These are phyloP conservation scores for Leccinum broughii DNA, from an alignment of 768 basidiomycete genomes.

Conservation along the genomic window DNA sequence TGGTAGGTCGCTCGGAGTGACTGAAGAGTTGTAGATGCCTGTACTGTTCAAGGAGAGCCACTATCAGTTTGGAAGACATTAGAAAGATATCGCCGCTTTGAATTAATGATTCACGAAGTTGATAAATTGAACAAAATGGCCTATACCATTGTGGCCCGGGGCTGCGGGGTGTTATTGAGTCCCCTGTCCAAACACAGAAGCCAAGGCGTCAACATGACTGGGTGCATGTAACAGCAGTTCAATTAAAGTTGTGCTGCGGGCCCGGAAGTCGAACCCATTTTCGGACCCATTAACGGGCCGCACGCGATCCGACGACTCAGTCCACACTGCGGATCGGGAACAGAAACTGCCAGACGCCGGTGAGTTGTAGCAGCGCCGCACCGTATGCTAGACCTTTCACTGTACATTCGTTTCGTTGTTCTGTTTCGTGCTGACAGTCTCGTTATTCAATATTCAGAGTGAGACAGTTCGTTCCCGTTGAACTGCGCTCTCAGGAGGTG, in stretches of 20 bases:
- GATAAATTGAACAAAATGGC: not conserved
- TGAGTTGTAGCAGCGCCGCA: too few species aligned
- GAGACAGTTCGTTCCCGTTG: not conserved
- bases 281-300: not conserved
- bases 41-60: constrained; percentile 8
- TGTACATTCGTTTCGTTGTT: too few species aligned
- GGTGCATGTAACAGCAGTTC: not conserved
- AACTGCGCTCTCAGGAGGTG: not conserved
- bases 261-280: not conserved
- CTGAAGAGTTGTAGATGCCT: constrained; percentile 48
- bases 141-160: constrained; percentile 15
- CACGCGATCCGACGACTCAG: too few species aligned
- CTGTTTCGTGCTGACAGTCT: too few species aligned
- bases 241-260: not conserved
- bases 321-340: not conserved
- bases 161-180: not conserved
- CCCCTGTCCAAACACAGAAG: not conserved
- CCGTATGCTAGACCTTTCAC: too few species aligned
- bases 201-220: not conserved
- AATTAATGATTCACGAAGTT: not conserved
- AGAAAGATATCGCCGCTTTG: not conserved
- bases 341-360: not conserved
- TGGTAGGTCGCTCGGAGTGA: constrained; percentile 39
- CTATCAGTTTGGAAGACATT: constrained; percentile 4
- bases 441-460: not conserved